phyloP scores from a whole-genome alignment of 2,329 filamentous ascomycete genomes.

The Pseudogymnoascus verrucosus region DNA sequence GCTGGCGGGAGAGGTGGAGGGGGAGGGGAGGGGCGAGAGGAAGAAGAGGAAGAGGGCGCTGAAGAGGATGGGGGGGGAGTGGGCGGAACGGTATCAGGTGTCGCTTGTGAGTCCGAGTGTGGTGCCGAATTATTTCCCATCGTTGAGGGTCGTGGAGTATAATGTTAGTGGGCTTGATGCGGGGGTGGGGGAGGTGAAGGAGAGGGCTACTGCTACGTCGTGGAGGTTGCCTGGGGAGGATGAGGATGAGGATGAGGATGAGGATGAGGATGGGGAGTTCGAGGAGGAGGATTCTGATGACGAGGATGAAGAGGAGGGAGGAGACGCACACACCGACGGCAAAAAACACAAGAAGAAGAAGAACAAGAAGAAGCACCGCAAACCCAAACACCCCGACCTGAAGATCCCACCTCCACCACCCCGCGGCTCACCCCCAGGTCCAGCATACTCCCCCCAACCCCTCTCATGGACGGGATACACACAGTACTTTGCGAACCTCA shows the following conservation, averaged over 20 bases:
- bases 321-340: conserved; percentile 25
- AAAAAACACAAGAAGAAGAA: conserved; percentile 35
- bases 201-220: conserved; percentile 7
- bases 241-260: neutral
- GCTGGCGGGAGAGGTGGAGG: conserved; percentile 27
- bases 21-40: conserved; percentile 37
- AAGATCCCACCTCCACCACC: conserved; percentile 64
- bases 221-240: conserved; percentile 16
- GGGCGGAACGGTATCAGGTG: conserved; percentile 76
- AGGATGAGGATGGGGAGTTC: too few relatives aligned
- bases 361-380: conserved; percentile 40
- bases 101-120: conserved; percentile 78
- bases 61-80: conserved; percentile 67
- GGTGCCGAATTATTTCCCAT: conserved; percentile 88
- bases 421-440: conserved; percentile 66
- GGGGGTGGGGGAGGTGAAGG: neutral
- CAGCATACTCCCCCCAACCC: conserved; percentile 80
- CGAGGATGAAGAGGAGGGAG: conserved; percentile 19
- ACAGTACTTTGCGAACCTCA: conserved; percentile 94
- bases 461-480: conserved; percentile 73
- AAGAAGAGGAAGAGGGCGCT: conserved; percentile 48
- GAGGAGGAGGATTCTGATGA: conserved; percentile 15
- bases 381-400: conserved; percentile 52
- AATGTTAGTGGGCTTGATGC: conserved; percentile 56
- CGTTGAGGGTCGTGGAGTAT: conserved; percentile 85